Evolutionary conservation across 805 yeast genomes (phyloP).

Genomic region (Pichia nakasei): DNA sequence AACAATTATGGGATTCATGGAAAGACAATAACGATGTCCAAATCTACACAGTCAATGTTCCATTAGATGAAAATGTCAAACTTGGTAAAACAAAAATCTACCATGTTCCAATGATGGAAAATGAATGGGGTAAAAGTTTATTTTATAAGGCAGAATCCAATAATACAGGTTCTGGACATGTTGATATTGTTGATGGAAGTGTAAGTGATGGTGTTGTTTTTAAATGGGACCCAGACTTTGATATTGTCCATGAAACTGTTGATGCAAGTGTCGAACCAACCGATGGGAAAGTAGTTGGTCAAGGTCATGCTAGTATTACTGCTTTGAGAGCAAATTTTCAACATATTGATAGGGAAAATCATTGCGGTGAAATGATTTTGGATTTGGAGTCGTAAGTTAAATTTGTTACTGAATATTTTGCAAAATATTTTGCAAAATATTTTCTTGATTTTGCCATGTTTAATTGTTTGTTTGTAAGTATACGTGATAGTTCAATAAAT

Average conservation of each 20-base stretch:
- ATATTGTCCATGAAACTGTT: conserved; percentile 49
- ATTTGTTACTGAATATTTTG: background rate
- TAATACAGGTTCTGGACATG: background rate
- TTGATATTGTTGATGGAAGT: conserved; percentile 42
- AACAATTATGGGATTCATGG: conserved; percentile 55
- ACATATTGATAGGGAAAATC: conserved; percentile 35
- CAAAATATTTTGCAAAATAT: too few species aligned
- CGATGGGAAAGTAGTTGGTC: conserved; percentile 64
- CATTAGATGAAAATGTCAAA: conserved; percentile 49
- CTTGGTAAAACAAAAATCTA: conserved; percentile 50
- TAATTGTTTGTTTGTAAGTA: background rate
- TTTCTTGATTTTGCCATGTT: background rate
- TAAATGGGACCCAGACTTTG: conserved; percentile 81
- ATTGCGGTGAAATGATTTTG: conserved; percentile 47
- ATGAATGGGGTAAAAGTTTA: conserved; percentile 53
- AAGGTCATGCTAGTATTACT: conserved; percentile 57
- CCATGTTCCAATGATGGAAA: conserved; percentile 74
- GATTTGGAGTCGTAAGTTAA: conserved; percentile 8
- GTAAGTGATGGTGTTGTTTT: conserved; percentile 40
- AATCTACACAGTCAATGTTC: conserved; percentile 76
- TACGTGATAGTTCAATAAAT: background rate
- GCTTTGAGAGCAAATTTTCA: conserved; percentile 67
- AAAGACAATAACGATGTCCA: conserved; percentile 39
- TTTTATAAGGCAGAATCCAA: conserved; percentile 15
- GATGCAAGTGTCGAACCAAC: conserved; percentile 35